Base-by-base conservation (phyloP, 768 basidiomycete genomes). In the Termitomyces sp. region DNA sequence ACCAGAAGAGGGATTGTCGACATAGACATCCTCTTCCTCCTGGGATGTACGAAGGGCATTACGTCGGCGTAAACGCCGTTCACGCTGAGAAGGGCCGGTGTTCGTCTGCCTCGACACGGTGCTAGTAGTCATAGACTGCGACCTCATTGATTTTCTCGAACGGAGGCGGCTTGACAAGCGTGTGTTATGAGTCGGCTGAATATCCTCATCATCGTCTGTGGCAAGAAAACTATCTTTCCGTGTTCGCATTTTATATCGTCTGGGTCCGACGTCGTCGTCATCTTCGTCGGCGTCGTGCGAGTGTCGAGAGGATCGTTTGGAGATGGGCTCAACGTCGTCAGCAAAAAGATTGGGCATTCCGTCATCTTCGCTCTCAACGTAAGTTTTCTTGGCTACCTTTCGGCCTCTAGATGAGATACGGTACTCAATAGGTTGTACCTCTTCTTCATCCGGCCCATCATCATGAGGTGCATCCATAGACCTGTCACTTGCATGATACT, bases 21-120 rank as follows among this genome's bases (percentile, higher is more conserved):
- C 72, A 54, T 84, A 81, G 35, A 74, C 76, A 24, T 83, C 81
- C 36, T 80, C 84, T 48, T 78, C 78, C 52, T 81, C 78, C 13
- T 70, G 68, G 2, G 63, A 61, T 9, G 60, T 59, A 33, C 69
- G 66, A 10, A 57, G 54, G 32, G 70, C 69, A 48, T 58, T 70
- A 35, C 73, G 69, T 18, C 66, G 67, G 44, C 59, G 65, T 16
- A 68, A 54, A 41, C 75, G 68, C 32, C 64, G 66, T 44, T 68
- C 51, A 46, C 72, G 70, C 54, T 68, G 67, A 11, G 66, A 60
- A 5, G 66, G 65, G 9, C 64, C 65, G 43, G 60, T 50, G 14
- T 36, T 26, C 2, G 32, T 41, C 26, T 48, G 43, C 11, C 52
- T 47, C 6, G 57, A 2, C 7, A 49, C 43, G 52, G 61, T 44